These are phyloP conservation scores for Oemleria cerasiformis DNA, from an alignment of 306 rosid species.

Conservation along the genomic window DNA sequence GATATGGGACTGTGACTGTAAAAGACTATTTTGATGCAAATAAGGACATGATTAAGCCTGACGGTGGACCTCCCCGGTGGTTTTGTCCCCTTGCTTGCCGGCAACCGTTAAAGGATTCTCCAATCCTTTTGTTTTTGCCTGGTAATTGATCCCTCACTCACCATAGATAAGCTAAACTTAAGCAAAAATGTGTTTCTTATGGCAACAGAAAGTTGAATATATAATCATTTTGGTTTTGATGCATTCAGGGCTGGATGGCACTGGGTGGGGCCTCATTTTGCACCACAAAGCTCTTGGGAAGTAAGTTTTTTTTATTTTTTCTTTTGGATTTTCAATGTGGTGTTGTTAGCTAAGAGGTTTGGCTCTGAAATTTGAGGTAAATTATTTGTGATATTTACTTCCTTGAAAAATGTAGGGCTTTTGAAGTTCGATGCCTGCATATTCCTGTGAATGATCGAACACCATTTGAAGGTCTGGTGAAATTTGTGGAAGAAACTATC, in stretches of 20 bases:
- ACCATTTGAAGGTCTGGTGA: conserved; percentile 95
- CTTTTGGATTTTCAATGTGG: neutral
- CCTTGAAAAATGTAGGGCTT: conserved; percentile 53
- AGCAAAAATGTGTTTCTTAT: neutral
- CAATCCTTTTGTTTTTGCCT: conserved; percentile 70
- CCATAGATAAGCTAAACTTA: neutral
- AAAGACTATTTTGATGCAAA: conserved; percentile 63
- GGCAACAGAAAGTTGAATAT: neutral
- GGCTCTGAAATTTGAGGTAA: neutral
- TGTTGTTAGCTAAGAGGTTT: neutral
- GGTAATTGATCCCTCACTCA: conserved; percentile 45
- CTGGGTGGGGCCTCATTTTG: conserved; percentile 83
- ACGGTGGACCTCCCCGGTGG: conserved; percentile 96
- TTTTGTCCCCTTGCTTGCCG: conserved; percentile 62
- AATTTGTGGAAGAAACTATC: conserved; percentile 75
- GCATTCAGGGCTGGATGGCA: conserved; percentile 78
- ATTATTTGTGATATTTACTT: conserved; percentile 7
- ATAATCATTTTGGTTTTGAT: conserved; percentile 24
- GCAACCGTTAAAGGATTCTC: conserved; percentile 51
- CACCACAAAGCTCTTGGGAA: conserved; percentile 85
- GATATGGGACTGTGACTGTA: conserved; percentile 69
- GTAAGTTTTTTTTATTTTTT: neutral
- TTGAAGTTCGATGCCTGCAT: conserved; percentile 90
- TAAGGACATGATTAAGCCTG: conserved; percentile 45
- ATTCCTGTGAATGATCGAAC: conserved; percentile 80